Base-by-base conservation (phyloP, 306 rosid genomes). In the Vicia villosa region DNA sequence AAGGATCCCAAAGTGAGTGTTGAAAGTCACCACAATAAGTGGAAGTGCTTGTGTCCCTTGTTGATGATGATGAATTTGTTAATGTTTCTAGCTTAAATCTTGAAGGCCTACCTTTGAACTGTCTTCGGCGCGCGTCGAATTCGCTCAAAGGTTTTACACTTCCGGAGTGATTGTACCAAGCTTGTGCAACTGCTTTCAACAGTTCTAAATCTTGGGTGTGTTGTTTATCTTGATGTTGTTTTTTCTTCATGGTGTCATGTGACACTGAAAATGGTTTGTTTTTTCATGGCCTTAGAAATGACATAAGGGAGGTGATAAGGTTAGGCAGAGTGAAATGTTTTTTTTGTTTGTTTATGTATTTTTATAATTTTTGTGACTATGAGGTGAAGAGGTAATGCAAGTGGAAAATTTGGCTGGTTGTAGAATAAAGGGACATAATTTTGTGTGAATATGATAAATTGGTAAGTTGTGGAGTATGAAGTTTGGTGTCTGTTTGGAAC, bases 161-260 rank as follows among this genome's bases (percentile, higher is more conserved):
- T 58, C 88, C 73, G 2, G 87, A 82, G 75, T 76, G 92, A 76
- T 65, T 86, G 75, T 84, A 83, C 91, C 95, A 86, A 8, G 97
- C 95, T 46, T 91, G 99, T 22, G 99, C 97, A 66, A 87, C 99
- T 3, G 96, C 96, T 79, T 95, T 95, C 79, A 87, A 63, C 72
- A 95, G 76, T 77, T 95, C 96, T 52, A 78, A 64, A 46, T 84
- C 80, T 21, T 63, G 71, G 14, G n/a, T n/a, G n/a, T n/a, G n/a
- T n/a, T n/a, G n/a, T n/a, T 66, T 34, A 3, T 58, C 55, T 11
- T 74, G 43, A 57, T 77, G 85, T 65, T 8, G 45, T 68, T 63
- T 81, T 72, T 85, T 82, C 90, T 83, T 88, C 98, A 86, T 91
- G 36, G 66, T 20, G 57, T 8, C 24, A 3, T n/a, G 14, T 36